Evolutionary conservation across 2,329 filamentous ascomycete genomes (phyloP).

Genomic region (Coniochaeta prunicola): DNA sequence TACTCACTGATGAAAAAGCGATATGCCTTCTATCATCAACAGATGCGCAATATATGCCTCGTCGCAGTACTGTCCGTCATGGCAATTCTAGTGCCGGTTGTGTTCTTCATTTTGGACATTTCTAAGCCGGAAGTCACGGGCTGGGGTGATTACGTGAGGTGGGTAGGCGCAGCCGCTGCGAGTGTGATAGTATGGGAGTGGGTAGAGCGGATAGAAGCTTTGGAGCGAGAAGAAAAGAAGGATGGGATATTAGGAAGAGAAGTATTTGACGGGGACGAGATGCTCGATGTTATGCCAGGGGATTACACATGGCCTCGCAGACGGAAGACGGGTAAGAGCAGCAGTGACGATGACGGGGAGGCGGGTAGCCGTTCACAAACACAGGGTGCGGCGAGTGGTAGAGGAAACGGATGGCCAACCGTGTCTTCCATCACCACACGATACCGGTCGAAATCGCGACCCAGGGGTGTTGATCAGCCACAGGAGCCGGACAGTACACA

Average conservation of each 20-base stretch:
- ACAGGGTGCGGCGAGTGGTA: slow-evolving; percentile 15
- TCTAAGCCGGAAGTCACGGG: slow-evolving; percentile 77
- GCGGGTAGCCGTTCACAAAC: slow-evolving; percentile 14
- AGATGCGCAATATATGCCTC: slow-evolving; percentile 83
- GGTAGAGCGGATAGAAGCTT: slow-evolving; percentile 88
- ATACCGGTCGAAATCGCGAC: slow-evolving; percentile 23
- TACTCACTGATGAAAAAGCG: slow-evolving; percentile 87
- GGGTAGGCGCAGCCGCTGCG: slow-evolving; percentile 90
- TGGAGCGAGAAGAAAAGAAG: slow-evolving; percentile 90
- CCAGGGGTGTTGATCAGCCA: slow-evolving; percentile 7
- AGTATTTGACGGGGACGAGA: slow-evolving; percentile 90
- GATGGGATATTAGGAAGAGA: slow-evolving; percentile 87
- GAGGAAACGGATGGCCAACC: slow-evolving; percentile 30
- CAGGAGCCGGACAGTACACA: slow-evolving; percentile 9
- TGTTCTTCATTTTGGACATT: slow-evolving; percentile 91
- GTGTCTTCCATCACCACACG: slow-evolving; percentile 31
- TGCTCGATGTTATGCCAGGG: slow-evolving; percentile 59
- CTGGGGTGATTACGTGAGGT: slow-evolving; percentile 92
- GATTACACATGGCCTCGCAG: slow-evolving; percentile 41
- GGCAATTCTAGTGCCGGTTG: slow-evolving; percentile 79
- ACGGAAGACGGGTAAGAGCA: slow-evolving; percentile 19
- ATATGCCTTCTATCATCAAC: slow-evolving; percentile 82
- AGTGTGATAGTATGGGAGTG: slow-evolving; percentile 98
- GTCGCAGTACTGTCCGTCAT: slow-evolving; percentile 72
- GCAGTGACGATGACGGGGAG: slow-evolving; percentile 20